Evolutionary conservation across 2,329 filamentous ascomycete genomes (phyloP).

Genomic region (Scytalidium sp.): DNA sequence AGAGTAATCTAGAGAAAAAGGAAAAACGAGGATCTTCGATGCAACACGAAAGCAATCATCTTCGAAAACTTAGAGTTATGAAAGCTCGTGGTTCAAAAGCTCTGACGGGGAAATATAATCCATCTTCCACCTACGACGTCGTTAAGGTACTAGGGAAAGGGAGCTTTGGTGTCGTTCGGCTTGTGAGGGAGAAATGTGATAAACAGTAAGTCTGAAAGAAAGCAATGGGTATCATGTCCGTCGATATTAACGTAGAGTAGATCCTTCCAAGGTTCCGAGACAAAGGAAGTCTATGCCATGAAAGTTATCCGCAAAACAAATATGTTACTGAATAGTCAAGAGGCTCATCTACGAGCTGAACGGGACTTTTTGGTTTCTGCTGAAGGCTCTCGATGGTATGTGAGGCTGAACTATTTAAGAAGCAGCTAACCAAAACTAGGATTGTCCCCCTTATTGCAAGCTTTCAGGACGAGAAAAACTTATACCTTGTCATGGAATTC

Average conservation of each 20-base stretch:
- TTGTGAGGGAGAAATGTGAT: slow-evolving; percentile 67
- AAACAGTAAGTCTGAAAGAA: slow-evolving; percentile 10
- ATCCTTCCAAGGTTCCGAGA: background rate
- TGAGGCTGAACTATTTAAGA: background rate
- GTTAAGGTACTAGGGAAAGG: slow-evolving; percentile 86
- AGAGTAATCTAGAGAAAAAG: slow-evolving; percentile 46
- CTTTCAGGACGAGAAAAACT: slow-evolving; percentile 79
- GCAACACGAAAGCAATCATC: slow-evolving; percentile 66
- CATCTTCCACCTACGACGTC: slow-evolving; percentile 69
- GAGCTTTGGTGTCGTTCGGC: slow-evolving; percentile 87
- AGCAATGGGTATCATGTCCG: slow-evolving; percentile 9
- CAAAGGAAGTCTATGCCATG: slow-evolving; percentile 81
- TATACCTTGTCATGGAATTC: slow-evolving; percentile 97
- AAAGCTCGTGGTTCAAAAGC: slow-evolving; percentile 52
- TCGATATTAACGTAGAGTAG: background rate
- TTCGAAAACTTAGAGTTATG: slow-evolving; percentile 70
- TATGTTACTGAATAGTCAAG: slow-evolving; percentile 88
- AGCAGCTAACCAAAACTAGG: slow-evolving; percentile 41
- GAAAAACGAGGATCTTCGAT: slow-evolving; percentile 57
- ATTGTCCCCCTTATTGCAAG: slow-evolving; percentile 83
- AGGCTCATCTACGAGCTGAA: slow-evolving; percentile 88
- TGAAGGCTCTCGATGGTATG: slow-evolving; percentile 76
- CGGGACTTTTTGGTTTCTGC: slow-evolving; percentile 88
- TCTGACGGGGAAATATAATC: slow-evolving; percentile 40
- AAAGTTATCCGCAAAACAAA: slow-evolving; percentile 93